Conservation (phyloP, 2,329 filamentous ascomycete genomes). For the Coniochaeta sp. region DNA sequence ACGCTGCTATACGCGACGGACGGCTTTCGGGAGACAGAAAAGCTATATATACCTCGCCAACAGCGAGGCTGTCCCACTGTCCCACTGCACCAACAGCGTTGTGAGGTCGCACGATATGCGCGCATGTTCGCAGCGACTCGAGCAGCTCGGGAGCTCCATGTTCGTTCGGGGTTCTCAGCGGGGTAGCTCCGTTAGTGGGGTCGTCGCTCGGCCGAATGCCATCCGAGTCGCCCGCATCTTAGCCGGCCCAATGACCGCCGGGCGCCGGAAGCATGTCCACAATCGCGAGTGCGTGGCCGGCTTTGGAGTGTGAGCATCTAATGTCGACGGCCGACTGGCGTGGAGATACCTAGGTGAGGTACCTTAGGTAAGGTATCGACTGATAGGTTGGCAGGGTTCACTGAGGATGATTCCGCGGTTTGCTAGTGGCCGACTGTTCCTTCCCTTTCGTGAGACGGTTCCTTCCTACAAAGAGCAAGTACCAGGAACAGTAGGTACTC, state of each 20-base stretch:
- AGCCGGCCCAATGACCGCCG: background rate
- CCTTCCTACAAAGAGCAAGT: no score
- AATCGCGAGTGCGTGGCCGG: background rate
- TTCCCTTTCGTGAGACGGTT: no score
- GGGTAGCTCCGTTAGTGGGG: background rate
- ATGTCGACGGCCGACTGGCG: background rate
- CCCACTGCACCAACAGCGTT: background rate
- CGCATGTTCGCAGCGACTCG: background rate
- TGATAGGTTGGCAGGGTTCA: no score
- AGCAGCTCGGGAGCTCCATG: background rate
- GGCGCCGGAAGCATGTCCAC: background rate
- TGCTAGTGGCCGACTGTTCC: no score
- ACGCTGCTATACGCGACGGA: background rate
- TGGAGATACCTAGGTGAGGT: no score
- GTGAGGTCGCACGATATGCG: background rate
- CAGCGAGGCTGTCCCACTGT: background rate
- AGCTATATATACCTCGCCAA: background rate
- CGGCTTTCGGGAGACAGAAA: background rate
- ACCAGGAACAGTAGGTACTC: no score
- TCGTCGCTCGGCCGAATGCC: conserved; percentile 1
- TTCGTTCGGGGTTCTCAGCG: background rate
- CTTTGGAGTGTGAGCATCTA: background rate
- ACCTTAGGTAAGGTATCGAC: no score
- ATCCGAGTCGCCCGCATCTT: conserved; percentile 1
- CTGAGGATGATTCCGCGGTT: no score